phyloP scores from a whole-genome alignment of 495 filamentous ascomycete species.

The Pseudevernia furfuracea region DNA sequence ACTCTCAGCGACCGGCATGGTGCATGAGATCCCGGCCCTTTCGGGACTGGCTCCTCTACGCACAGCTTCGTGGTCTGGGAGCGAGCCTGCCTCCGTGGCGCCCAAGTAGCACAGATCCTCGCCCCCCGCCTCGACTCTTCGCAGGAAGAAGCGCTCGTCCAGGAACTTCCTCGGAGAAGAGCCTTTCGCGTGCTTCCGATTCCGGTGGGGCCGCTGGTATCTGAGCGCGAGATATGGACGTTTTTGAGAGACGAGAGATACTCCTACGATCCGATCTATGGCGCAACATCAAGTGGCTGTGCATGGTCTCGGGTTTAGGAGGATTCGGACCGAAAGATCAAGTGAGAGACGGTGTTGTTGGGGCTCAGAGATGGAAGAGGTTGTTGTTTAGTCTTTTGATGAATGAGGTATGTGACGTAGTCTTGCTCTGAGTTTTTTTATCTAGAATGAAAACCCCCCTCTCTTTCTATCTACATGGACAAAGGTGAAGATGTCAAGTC shows the following conservation, averaged over 20 bases:
- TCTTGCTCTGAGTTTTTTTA: not conserved
- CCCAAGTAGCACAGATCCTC: not conserved
- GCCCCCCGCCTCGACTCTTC: not conserved
- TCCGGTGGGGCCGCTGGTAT: not conserved
- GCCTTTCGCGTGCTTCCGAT: not conserved
- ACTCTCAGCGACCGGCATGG: not conserved
- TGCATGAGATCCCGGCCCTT: not conserved
- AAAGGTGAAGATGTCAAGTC: too few relatives aligned
- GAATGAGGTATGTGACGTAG: not conserved
- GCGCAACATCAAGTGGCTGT: not conserved
- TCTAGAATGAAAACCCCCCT: not conserved
- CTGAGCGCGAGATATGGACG: not conserved
- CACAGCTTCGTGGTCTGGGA: not conserved
- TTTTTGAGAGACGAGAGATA: not conserved
- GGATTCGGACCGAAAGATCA: not conserved
- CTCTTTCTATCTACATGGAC: not conserved
- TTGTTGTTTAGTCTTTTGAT: not conserved
- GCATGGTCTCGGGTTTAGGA: not conserved
- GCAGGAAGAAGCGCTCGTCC: not conserved
- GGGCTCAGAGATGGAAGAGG: not conserved
- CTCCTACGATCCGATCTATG: not conserved
- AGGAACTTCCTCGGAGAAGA: not conserved
- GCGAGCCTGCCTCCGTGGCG: not conserved
- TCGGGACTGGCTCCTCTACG: not conserved
- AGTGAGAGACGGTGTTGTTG: not conserved